phyloP scores from a whole-genome alignment of 345 rosid genomes.

The Excoecaria cochinchinensis region DNA sequence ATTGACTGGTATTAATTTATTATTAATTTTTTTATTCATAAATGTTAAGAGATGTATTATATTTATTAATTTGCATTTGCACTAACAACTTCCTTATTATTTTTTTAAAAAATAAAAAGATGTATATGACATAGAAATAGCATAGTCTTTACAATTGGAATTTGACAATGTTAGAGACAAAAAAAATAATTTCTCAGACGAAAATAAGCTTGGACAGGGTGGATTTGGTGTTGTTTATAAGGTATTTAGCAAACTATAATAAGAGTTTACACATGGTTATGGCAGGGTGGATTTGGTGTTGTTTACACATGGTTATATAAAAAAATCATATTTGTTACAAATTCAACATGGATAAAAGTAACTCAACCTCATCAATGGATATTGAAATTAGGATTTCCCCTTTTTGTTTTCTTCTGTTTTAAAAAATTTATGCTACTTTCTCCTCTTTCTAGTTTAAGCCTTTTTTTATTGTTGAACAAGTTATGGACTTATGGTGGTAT shows the following conservation, averaged over 20 bases:
- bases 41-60: background rate
- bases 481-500: no score
- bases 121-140: conserved; percentile 1
- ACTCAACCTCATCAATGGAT: no score
- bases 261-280: no score
- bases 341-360: no score
- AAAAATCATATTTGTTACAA: no score
- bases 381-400: conserved; percentile 10
- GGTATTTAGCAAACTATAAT: conserved; percentile 15
- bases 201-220: conserved; percentile 47
- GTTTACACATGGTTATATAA: no score
- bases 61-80: background rate
- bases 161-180: conserved; percentile 31
- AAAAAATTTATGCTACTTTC: background rate
- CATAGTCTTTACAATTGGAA: conserved; percentile 26
- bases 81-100: background rate
- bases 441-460: background rate
- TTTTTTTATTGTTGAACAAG: background rate
- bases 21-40: no score
- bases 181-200: conserved; percentile 37
- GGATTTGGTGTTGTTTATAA: conserved; percentile 53
- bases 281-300: no score
- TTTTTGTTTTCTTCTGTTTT: no score
- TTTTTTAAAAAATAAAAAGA: background rate
- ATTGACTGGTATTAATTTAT: background rate